Base-by-base conservation (phyloP, 1,139 yeast genomes). In the Williopsis jadinii region DNA sequence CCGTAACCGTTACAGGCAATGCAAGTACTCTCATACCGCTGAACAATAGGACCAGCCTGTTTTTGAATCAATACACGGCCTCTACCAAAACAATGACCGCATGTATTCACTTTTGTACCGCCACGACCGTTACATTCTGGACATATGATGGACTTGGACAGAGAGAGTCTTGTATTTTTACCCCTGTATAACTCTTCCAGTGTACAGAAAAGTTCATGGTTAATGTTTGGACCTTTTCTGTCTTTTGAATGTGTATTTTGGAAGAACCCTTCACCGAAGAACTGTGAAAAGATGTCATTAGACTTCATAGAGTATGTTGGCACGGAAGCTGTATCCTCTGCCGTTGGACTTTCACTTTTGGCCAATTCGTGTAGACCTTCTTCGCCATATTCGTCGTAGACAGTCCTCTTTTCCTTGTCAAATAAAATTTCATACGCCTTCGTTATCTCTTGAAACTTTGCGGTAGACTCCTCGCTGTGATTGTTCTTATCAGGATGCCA, bases 401-500 rank as follows among this genome's bases (percentile, higher is more conserved):
- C 49, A 30, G 66, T 68, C 59, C 84, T 68, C 58, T 74, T 73
- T 42, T 68, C 69, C 13, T 64, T 68, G 51, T 79, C 81, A 3
- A 70, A 64, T 39, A 79, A 64, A 30, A 75, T 64, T 53, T 77
- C 81, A 55, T 78, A 78, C n/a, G 83, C 84, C 49, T 65, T 70
- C 8, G 78, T 71, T 41, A 78, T 62, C 52, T 75, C 77, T 58
- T 78, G 79, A 55, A 79, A 79, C 59, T 68, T 73, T 54, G 70
- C 75, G 35, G 80, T 80, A 3, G 83, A 77, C 34, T 60, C 62
- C 56, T 73, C 74, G 2, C 69, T 62, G 34, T 63, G 66, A 64
- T 50, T 54, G 40, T 61, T 63, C 58, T 86, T 87, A 57, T 87
- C 96, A 0, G 96, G 96, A 59, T 87, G 96, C 35, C 74, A 61